A percentile compares a stretch with the other conserved stretches of the same genome.
Conservation (phyloP, 2,329 filamentous ascomycete genomes). For the Fusarium sp. region DNA sequence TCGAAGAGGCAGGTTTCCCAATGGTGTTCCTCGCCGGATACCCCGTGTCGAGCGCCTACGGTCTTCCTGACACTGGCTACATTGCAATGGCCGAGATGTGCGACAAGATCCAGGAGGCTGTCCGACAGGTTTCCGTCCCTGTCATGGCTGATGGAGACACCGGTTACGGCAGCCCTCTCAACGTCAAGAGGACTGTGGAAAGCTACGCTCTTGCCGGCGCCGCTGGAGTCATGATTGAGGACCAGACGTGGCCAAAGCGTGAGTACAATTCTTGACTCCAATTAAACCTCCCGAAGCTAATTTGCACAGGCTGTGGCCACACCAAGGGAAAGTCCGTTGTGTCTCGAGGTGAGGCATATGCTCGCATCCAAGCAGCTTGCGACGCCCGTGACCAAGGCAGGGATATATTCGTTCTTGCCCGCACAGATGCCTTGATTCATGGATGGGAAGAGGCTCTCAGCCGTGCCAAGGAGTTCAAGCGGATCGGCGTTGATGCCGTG, state of each 20-base stretch:
- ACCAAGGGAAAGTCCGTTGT: slow-evolving; percentile 61
- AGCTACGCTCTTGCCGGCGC: slow-evolving; percentile 56
- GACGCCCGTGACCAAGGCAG: slow-evolving; percentile 58
- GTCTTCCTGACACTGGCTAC: slow-evolving; percentile 62
- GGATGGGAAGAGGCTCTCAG: slow-evolving; percentile 59
- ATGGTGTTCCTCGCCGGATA: slow-evolving; percentile 60
- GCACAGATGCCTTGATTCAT: slow-evolving; percentile 56
- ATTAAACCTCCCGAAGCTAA: neutral
- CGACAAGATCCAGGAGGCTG: slow-evolving; percentile 57
- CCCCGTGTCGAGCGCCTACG: slow-evolving; percentile 53
- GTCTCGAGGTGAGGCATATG: slow-evolving; percentile 57
- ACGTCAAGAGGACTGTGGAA: slow-evolving; percentile 57
- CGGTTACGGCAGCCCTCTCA: slow-evolving; percentile 61
- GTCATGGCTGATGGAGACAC: slow-evolving; percentile 62
- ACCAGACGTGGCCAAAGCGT: slow-evolving; percentile 63
- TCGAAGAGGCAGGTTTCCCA: slow-evolving; percentile 60
- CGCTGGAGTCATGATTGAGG: slow-evolving; percentile 58
- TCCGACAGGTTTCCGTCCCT: slow-evolving; percentile 53
- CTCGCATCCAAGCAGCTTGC: slow-evolving; percentile 57
- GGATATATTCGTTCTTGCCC: slow-evolving; percentile 59
- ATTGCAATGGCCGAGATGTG: slow-evolving; percentile 61
- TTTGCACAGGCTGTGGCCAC: slow-evolving; percentile 48
- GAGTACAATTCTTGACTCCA: slow-evolving; percentile 18
- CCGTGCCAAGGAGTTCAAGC: slow-evolving; percentile 54
- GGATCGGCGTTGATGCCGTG: slow-evolving; percentile 58